Evolutionary conservation across 192 early-diverging fungal species (phyloP), one percentile per base, ranked within the genome.

Genomic region (Lunasporangiospora selenospora): DNA sequence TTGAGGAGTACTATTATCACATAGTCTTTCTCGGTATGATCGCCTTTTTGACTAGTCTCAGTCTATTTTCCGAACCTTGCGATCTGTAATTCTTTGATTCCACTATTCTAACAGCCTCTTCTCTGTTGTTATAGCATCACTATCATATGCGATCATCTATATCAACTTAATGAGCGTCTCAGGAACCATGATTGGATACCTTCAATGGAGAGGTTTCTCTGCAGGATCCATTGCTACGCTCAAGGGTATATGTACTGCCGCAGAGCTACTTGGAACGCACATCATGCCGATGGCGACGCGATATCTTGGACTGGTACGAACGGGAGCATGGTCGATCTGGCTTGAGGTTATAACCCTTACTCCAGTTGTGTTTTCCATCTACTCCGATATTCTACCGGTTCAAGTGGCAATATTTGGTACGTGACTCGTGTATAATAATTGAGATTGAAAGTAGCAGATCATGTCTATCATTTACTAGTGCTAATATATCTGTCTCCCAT

Each of bases 151-250:
- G 13, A 61, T 70, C 19, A 70, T 70, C 31, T 70, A 70, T 29
- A 70, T 70, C 39, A 70, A 70, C 52, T 48, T 70, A 52, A 70
- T 67, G 64, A 67, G 62, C 12, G 53, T 78, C 26, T 70, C 62
- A 16, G 67, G 67, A 24, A 77, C 62, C 3, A 77, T 71, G 67
- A 73, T 71, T 19, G 67, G 62, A 5, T 77, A 73, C 39, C 45
- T 77, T 3, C 53, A 63, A 51, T 63, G 57, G 49, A 47, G 58
- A 40, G 54, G 58, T 3, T 73, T 71, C 26, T 49, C 52, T 0
- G 66, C 66, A 8, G 45, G 58, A 43, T 55, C 66, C 5, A 70
- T 70, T 9, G 66, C 66, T 30, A 16, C 43, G 10, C 50, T 70
- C 21, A 70, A 70, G 27, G 65, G 65, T 6, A 50, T 70, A 31